Evolutionary conservation across 2,329 filamentous ascomycete species (phyloP).

Genomic region (Xylariaceae sp.): DNA sequence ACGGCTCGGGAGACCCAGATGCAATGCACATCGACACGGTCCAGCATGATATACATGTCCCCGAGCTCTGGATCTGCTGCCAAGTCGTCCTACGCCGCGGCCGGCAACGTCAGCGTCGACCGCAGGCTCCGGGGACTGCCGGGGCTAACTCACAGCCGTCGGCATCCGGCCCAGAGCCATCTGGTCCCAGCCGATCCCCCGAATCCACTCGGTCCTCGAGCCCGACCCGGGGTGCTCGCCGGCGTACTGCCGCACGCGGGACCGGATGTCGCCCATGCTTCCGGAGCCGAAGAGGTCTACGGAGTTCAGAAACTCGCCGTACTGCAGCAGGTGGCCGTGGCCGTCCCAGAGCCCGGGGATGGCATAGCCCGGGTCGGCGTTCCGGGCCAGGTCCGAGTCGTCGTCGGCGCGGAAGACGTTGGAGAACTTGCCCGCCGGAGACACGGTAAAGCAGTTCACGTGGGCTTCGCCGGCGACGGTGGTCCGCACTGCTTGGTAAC

Average conservation of each 20-base stretch:
- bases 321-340: conserved; percentile 59
- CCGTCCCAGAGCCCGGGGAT: conserved; percentile 65
- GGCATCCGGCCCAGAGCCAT: conserved; percentile 58
- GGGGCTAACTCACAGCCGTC: conserved; percentile 43
- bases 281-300: conserved; percentile 54
- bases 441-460: conserved; percentile 50
- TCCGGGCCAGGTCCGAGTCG: conserved; percentile 20
- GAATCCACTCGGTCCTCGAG: conserved; percentile 50
- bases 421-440: conserved; percentile 39
- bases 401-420: conserved; percentile 34
- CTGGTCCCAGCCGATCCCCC: conserved; percentile 67
- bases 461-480: conserved; percentile 28
- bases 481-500: conserved; percentile 37
- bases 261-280: conserved; percentile 47
- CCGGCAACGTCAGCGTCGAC: neutral
- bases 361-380: conserved; percentile 41
- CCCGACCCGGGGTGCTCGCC: conserved; percentile 42
- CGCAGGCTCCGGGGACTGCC: neutral
- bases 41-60: conserved; percentile 58
- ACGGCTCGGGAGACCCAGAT: conserved; percentile 61
- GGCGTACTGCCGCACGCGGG: conserved; percentile 45
- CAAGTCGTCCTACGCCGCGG: conserved; percentile 46
- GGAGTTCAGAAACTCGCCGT: conserved; percentile 60
- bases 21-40: conserved; percentile 64
- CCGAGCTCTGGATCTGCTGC: conserved; percentile 42